These are phyloP conservation scores for Candida lessepsii DNA, from an alignment of 805 yeast genomes.

Conservation along the genomic window DNA sequence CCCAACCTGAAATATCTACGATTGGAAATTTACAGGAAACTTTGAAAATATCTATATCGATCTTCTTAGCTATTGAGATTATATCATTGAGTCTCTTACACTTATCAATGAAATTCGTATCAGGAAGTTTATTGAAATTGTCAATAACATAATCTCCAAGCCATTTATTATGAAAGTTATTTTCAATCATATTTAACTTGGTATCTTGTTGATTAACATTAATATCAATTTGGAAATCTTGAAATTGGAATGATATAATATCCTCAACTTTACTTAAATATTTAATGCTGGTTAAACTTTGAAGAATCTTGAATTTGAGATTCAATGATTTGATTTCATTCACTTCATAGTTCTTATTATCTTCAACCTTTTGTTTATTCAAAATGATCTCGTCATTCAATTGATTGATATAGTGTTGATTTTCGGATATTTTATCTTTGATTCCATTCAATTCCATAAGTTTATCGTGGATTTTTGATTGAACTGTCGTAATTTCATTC, in stretches of 20 bases:
- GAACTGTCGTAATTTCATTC: conserved; percentile 16
- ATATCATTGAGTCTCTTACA: conserved; percentile 16
- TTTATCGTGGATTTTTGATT: conserved; percentile 9
- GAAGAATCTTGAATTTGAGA: conserved; percentile 24
- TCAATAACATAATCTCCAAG: conserved; percentile 7
- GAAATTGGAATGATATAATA: conserved; percentile 5
- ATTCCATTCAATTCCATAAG: conserved; percentile 2
- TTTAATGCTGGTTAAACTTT: conserved; percentile 24
- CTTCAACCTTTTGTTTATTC: conserved; percentile 10
- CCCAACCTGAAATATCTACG: not conserved
- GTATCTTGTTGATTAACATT: not conserved
- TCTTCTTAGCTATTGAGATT: conserved; percentile 19
- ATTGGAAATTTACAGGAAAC: conserved; percentile 30
- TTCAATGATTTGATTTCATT: conserved; percentile 22
- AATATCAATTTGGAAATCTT: conserved; percentile 13
- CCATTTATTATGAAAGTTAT: conserved; percentile 15
- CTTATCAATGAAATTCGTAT: conserved; percentile 16
- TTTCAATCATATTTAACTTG: not conserved
- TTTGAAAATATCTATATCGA: conserved; percentile 32
- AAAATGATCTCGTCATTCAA: conserved; percentile 12
- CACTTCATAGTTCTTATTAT: conserved; percentile 18
- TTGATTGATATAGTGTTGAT: conserved; percentile 5
- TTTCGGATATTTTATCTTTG: not conserved
- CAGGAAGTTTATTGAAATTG: not conserved
- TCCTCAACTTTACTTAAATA: conserved; percentile 10